Percentiles rank a stretch among this genome's conserved stretches.
Conservation (phyloP, 1,284 basidiomycete genomes). For the Naganishia sp. region DNA sequence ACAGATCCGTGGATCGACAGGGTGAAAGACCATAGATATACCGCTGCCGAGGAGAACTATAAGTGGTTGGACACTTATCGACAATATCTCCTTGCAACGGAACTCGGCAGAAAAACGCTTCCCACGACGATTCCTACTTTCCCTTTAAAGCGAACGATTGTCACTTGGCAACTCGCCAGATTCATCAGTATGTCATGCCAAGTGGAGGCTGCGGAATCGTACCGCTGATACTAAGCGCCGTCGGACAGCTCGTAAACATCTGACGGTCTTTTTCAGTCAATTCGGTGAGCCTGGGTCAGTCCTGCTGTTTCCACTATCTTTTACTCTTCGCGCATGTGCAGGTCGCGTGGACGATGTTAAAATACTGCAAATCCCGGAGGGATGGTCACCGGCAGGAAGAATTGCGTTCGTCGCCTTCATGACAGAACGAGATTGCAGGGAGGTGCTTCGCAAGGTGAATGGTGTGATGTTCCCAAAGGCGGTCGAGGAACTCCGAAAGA, state of each 20-base stretch:
- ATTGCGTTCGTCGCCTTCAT: slow-evolving; percentile 17
- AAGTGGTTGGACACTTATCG: slow-evolving; percentile 7
- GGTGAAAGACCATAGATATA: neutral
- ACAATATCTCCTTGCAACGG: slow-evolving; percentile 2
- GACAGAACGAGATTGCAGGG: neutral
- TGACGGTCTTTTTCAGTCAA: slow-evolving; percentile 16
- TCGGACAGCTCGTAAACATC: slow-evolving; percentile 13
- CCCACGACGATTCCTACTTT: slow-evolving; percentile 2
- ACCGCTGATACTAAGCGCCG: no score
- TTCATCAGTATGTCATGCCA: slow-evolving; percentile 1
- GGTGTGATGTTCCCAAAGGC: slow-evolving; percentile 16
- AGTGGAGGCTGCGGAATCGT: no score
- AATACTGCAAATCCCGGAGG: slow-evolving; percentile 12
- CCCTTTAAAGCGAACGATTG: slow-evolving; percentile 7
- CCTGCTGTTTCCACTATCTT: neutral
- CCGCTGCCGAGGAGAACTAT: neutral
- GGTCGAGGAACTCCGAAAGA: neutral
- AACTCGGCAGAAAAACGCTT: neutral
- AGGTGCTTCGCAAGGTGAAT: slow-evolving; percentile 1
- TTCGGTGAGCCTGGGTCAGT: neutral
- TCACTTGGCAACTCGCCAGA: slow-evolving; percentile 11
- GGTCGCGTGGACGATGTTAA: slow-evolving; percentile 21
- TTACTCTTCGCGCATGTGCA: neutral
- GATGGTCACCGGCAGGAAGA: slow-evolving; percentile 16
- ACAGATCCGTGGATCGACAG: slow-evolving; percentile 10